These are phyloP conservation scores for Termitomyces heimii DNA, from an alignment of 768 basidiomycete genomes.

Conservation along the genomic window DNA sequence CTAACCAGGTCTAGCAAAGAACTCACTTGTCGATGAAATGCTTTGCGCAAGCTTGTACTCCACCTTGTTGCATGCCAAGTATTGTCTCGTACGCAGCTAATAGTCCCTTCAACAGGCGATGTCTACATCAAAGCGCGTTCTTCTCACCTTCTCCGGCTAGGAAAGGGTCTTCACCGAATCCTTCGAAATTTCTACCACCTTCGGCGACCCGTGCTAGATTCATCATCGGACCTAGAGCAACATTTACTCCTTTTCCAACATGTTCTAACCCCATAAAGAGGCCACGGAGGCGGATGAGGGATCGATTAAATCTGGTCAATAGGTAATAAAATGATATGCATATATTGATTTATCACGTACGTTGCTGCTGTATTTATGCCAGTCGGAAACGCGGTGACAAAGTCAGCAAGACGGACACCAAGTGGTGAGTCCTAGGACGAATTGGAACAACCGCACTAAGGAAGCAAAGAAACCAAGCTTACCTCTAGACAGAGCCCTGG, in stretches of 20 bases:
- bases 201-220: conserved; percentile 57
- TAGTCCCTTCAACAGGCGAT: neutral
- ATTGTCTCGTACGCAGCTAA: conserved; percentile 67
- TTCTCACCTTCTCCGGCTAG: conserved; percentile 45
- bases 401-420: conserved; percentile 56
- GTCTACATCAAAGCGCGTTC: neutral
- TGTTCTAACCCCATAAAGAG: conserved; percentile 71
- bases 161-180: conserved; percentile 76
- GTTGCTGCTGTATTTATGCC: conserved; percentile 62
- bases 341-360: conserved; percentile 25
- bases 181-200: conserved; percentile 82
- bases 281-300: conserved; percentile 61
- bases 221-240: conserved; percentile 65
- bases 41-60: conserved; percentile 85
- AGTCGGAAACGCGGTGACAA: conserved; percentile 58
- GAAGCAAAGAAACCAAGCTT: neutral
- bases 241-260: conserved; percentile 67
- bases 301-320: conserved; percentile 27
- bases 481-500: conserved; percentile 52
- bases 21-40: conserved; percentile 73
- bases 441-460: neutral
- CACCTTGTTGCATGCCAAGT: conserved; percentile 70
- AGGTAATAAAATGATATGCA: neutral
- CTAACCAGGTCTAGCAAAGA: neutral
- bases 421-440: conserved; percentile 36